phyloP scores from a whole-genome alignment of 345 rosid genomes.

The Firmiana major region DNA sequence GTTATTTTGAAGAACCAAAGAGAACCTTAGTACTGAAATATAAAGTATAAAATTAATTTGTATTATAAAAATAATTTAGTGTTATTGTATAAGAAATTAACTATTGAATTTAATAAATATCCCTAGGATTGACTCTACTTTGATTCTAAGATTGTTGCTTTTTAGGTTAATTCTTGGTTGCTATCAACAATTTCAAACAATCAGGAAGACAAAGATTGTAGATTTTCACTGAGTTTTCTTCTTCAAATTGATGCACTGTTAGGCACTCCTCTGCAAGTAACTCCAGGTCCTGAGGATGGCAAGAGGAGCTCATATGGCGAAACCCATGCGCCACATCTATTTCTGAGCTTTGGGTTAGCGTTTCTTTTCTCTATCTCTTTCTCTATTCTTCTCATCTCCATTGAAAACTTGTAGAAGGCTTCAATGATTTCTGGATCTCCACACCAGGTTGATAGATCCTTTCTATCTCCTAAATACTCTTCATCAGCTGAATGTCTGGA shows the following conservation, averaged over 20 bases:
- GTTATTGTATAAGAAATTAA: too few relatives aligned
- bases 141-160: background rate
- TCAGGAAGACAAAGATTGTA: background rate
- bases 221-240: background rate
- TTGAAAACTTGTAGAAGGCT: slow-evolving; percentile 14
- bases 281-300: slow-evolving; percentile 85
- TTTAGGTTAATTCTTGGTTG: background rate
- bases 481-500: slow-evolving; percentile 3
- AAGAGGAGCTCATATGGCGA: slow-evolving; percentile 49
- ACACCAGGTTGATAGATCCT: background rate
- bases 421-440: background rate
- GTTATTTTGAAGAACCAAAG: too few relatives aligned
- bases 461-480: background rate
- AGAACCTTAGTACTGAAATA: too few relatives aligned
- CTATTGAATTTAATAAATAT: background rate
- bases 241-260: slow-evolving; percentile 58
- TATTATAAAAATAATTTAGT: too few relatives aligned
- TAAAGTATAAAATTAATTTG: too few relatives aligned
- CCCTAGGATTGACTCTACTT: background rate
- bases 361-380: slow-evolving; percentile 69
- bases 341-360: slow-evolving; percentile 44
- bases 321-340: slow-evolving; percentile 25
- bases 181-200: background rate
- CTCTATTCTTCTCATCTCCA: slow-evolving; percentile 57
- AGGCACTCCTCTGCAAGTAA: slow-evolving; percentile 92